Base-by-base conservation (phyloP, 2,329 filamentous ascomycete species). In the Immersiporthe knoxdaviesiana region DNA sequence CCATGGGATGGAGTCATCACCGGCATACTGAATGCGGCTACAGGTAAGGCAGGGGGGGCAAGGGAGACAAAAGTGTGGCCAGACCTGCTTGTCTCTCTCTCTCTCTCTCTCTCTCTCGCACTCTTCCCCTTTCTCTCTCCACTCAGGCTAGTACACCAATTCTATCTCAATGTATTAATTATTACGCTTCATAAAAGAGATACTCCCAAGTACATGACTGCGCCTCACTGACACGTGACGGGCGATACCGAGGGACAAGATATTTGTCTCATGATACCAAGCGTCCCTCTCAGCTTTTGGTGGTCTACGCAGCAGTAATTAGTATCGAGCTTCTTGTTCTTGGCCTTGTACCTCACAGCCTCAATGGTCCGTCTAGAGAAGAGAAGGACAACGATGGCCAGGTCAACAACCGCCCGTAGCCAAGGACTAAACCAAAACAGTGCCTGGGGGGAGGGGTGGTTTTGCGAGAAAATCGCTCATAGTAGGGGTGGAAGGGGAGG, bases 11-110 rank as follows among this genome's bases (percentile, higher is more conserved):
- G 32, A 24, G 35, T 37, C 18, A 21, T 2, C 4, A 11, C 58
- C 58, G 58, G 58, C n/a, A 60, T 60, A 60, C 58, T 60, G 21
- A 21, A 60, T 60, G 32, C 21, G 58, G 58, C n/a, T 60, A 60
- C 58, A n/a, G 8, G 21, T 60, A 24, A 16, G 58, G 58, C 32
- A 37, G 18, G 30, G 56, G 56, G 14, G 8, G n/a, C 54, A 58
- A n/a, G 14, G 6, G 41, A 6, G 21, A 6, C 7, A 21, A 44
- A 47, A 47, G 44, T 11, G 8, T 47, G 21, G 44, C 18, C 18
- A 11, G 21, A 47, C 44, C 21, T 47, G 7, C 1, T 7, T 47
- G 1, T 47, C 44, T n/a, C 44, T 47, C 2, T 35, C 35, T 35
- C 35, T 35, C 35, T n/a, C n/a, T 47, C 44, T n/a, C 44, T 47